A percentile compares a stretch with the other conserved stretches of the same genome.
These are phyloP conservation scores for Asterionellopsis glacialis DNA, from an alignment of 108 stramenopile genomes.

Conservation along the genomic window DNA sequence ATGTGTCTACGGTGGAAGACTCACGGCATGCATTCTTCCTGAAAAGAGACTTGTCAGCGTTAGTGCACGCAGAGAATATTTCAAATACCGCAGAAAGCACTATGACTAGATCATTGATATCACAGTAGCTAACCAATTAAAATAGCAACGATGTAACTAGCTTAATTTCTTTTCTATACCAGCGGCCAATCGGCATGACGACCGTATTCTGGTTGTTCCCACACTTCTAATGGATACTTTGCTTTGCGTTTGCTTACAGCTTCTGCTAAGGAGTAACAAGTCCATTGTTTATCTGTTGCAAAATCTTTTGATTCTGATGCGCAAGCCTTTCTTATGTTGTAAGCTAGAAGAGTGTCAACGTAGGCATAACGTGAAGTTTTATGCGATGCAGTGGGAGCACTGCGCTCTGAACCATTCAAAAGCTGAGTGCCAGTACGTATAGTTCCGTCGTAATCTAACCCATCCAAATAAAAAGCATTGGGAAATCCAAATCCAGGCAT, in stretches of 20 bases:
- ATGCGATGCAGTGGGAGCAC: neutral
- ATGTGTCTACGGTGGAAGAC: slow-evolving; percentile 90
- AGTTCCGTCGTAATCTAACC: slow-evolving; percentile 12
- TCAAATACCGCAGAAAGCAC: slow-evolving; percentile 84
- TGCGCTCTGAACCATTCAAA: slow-evolving; percentile 3
- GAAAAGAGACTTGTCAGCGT: slow-evolving; percentile 82
- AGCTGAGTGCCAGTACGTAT: slow-evolving; percentile 8
- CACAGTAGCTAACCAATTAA: no score
- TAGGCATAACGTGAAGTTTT: slow-evolving; percentile 6
- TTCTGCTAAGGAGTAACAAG: neutral
- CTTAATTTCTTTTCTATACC: no score
- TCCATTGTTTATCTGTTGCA: neutral
- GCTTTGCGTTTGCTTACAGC: neutral
- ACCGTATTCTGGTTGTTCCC: neutral
- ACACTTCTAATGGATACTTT: slow-evolving; percentile 2
- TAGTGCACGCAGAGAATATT: slow-evolving; percentile 73
- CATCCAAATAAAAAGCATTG: slow-evolving; percentile 15
- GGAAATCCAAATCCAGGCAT: neutral
- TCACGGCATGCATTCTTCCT: slow-evolving; percentile 93
- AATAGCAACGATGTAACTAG: no score
- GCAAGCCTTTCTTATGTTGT: slow-evolving; percentile 8
- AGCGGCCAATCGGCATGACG: slow-evolving; percentile 1
- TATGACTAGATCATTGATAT: slow-evolving; percentile 46
- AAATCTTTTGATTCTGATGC: neutral
- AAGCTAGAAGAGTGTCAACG: slow-evolving; percentile 6